Evolutionary conservation across 305 asterid genomes (phyloP), one percentile per base, ranked within the genome.

Genomic region (Nicotiana rustica): DNA sequence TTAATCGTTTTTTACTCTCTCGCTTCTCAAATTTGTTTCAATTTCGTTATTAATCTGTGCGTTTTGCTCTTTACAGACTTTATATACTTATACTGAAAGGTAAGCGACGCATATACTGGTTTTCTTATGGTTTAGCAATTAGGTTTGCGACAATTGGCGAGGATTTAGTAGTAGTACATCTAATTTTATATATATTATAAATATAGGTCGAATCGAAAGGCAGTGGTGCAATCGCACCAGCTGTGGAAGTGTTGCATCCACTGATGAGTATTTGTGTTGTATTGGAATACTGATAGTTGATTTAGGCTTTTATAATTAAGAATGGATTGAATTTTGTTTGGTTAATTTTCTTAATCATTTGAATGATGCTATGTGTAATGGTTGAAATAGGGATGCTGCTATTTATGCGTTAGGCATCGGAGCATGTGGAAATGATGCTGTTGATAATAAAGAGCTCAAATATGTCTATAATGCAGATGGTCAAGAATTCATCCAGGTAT

Each of bases 401-500:
- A 44, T 95, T 9, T 95, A 95, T 80, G 99, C 97, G 47, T 93
- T 95, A 38, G 98, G 99, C 29, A 83, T 93, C 78, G 99, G 98
- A 68, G 94, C 92, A 65, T 95, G 98, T 85, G 88, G 88, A 47
- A 89, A 85, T 80, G 97, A 95, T 73, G 97, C 98, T 14, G 87
- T 95, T 57, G 98, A 93, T 88, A 90, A 88, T 85, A 92, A 89
- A 89, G 99, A 95, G 84, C 95, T 95, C 78, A 93, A 92, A 85
- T 95, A 88, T 88, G 97, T 93, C 84, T 95, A 93, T 86, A 96
- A 92, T 89, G 91, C 85, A 81, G 94, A 92, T 82, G 97, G 97
- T 7, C 99, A 95, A 80, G 89, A 89, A 79, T 87, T 88, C 69
- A 92, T 95, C 77, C 84, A 89, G 95, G 99, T 93, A 21, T 38